Conservation (phyloP, 1,139 yeast genomes). For the Taphrina flavorubra region DNA sequence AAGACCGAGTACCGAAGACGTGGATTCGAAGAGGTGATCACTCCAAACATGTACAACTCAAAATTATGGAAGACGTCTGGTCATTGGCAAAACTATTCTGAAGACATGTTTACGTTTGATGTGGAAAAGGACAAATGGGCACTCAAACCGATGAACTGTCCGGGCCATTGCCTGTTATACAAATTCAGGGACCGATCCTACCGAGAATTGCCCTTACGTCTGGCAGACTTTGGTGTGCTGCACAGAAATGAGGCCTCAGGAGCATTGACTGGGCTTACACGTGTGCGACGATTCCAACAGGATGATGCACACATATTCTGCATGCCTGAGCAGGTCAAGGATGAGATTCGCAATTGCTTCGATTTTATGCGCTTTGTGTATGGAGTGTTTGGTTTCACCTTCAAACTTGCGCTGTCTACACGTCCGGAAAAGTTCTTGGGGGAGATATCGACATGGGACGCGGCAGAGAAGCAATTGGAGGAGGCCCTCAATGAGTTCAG, state of each 20-base stretch:
- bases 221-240: constrained; percentile 89
- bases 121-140: constrained; percentile 58
- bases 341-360: constrained; percentile 76
- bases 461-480: constrained; percentile 76
- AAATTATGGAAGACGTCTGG: constrained; percentile 91
- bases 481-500: constrained; percentile 65
- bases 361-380: constrained; percentile 79
- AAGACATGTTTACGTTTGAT: constrained; percentile 74
- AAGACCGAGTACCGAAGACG: constrained; percentile 78
- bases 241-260: constrained; percentile 97
- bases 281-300: constrained; percentile 96
- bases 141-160: constrained; percentile 97
- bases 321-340: constrained; percentile 75
- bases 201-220: constrained; percentile 85
- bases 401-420: constrained; percentile 80
- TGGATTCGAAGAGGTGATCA: constrained; percentile 90
- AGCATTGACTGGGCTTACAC: constrained; percentile 88
- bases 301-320: constrained; percentile 99
- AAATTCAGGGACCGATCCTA: constrained; percentile 82
- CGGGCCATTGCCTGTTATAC: constrained; percentile 93
- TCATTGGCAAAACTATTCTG: constrained; percentile 94
- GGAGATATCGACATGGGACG: constrained; percentile 78
- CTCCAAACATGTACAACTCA: constrained; percentile 87
- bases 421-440: constrained; percentile 90
- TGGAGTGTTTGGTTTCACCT: constrained; percentile 74